phyloP scores from a whole-genome alignment of 2,329 filamentous ascomycete genomes.

The Cladophialophora carrionii region DNA sequence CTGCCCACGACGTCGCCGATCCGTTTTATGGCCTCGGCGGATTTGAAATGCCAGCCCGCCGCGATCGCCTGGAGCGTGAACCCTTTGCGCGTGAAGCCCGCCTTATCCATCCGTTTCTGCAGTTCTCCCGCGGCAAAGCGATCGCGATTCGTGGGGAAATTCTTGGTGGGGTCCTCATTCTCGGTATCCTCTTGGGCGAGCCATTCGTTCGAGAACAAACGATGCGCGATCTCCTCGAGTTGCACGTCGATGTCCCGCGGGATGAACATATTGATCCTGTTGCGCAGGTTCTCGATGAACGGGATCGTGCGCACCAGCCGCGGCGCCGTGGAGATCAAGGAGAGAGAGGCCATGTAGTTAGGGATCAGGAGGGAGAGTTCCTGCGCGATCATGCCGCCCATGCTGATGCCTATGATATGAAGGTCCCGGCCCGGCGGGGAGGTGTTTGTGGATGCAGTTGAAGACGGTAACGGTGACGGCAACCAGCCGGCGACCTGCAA shows the following conservation, averaged over 20 bases:
- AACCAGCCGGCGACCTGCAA: constrained; percentile 71
- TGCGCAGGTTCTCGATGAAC: constrained; percentile 66
- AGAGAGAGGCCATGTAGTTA: constrained; percentile 50
- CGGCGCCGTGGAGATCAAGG: constrained; percentile 65
- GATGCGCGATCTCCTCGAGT: constrained; percentile 65
- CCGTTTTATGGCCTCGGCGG: constrained; percentile 63
- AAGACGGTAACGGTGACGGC: constrained; percentile 36
- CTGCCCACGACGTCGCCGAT: constrained; percentile 72
- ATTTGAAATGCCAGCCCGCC: constrained; percentile 79
- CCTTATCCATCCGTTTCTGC: constrained; percentile 66
- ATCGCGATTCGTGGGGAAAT: constrained; percentile 76
- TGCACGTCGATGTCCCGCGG: constrained; percentile 72
- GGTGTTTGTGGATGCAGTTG: constrained; percentile 35
- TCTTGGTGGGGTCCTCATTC: constrained; percentile 36
- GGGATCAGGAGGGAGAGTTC: constrained; percentile 61
- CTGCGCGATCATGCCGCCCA: constrained; percentile 92
- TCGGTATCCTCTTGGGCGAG: constrained; percentile 40
- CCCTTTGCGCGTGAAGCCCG: constrained; percentile 65
- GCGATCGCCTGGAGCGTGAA: constrained; percentile 79
- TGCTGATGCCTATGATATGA: constrained; percentile 76
- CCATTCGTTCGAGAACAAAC: constrained; percentile 69
- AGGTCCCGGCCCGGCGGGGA: constrained; percentile 49
- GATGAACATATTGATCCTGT: constrained; percentile 61
- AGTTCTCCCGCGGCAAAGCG: constrained; percentile 81
- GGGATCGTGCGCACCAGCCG: constrained; percentile 60